Conservation (phyloP, 2,329 filamentous ascomycete species). For the Drechmeria coniospora region DNA sequence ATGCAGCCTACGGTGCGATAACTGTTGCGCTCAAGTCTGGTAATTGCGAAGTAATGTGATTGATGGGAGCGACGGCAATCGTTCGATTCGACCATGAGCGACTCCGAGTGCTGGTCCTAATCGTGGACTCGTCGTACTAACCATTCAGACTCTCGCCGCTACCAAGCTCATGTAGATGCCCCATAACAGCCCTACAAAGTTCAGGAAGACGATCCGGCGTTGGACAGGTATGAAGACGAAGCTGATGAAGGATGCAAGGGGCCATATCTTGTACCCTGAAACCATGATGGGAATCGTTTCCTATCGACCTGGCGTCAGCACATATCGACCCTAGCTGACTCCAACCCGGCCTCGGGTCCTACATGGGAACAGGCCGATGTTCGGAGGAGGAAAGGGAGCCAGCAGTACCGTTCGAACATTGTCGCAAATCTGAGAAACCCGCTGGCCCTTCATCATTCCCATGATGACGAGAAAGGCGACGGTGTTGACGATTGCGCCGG, state of each 20-base stretch:
- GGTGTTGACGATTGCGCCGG: constrained; percentile 30
- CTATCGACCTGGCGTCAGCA: constrained; percentile 6
- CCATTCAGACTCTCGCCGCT: constrained; percentile 24
- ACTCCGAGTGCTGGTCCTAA: no score
- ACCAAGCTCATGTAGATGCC: constrained; percentile 36
- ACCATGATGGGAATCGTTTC: constrained; percentile 32
- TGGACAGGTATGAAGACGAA: constrained; percentile 34
- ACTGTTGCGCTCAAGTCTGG: no score
- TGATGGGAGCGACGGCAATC: no score
- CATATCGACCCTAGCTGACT: no score
- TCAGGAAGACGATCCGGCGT: constrained; percentile 31
- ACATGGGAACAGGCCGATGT: no score
- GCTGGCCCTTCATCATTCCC: constrained; percentile 28
- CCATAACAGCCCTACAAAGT: constrained; percentile 32
- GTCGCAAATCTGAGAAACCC: constrained; percentile 16
- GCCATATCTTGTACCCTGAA: constrained; percentile 36
- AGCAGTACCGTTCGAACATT: constrained; percentile 23
- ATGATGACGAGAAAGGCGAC: constrained; percentile 30
- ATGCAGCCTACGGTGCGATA: no score
- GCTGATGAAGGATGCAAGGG: constrained; percentile 33
- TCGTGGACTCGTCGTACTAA: no score
- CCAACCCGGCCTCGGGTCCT: no score
- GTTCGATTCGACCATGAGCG: no score
- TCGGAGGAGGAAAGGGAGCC: background rate
- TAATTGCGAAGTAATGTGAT: no score